A percentile compares a stretch with the other conserved stretches of the same genome.
Conservation (phyloP, 805 yeast species). For the Yarrowia sp. region DNA sequence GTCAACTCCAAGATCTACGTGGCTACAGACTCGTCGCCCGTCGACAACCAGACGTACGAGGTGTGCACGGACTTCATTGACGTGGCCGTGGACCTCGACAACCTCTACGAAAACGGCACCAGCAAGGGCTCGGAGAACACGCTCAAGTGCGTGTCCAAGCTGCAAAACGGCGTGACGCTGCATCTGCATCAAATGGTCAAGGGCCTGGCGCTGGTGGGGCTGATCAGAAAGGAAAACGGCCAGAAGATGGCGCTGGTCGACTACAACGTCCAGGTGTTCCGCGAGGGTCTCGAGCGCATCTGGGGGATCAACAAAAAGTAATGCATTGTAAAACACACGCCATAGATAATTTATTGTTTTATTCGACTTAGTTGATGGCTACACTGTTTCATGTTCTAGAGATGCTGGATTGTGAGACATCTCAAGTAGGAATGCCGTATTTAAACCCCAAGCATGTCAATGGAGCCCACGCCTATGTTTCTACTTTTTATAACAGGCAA, state of each 20-base stretch:
- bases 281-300: constrained; percentile 59
- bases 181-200: constrained; percentile 89
- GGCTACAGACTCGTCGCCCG: constrained; percentile 94
- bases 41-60: constrained; percentile 91
- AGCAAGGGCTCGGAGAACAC: constrained; percentile 35
- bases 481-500: too few relatives aligned
- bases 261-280: constrained; percentile 80
- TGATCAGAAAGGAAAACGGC: constrained; percentile 65
- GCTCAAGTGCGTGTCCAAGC: constrained; percentile 66
- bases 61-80: constrained; percentile 97
- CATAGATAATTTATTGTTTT: too few relatives aligned
- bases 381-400: too few relatives aligned
- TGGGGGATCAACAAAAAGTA: constrained; percentile 27
- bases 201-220: constrained; percentile 86
- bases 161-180: constrained; percentile 80
- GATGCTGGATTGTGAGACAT: too few relatives aligned
- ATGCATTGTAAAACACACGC: too few relatives aligned
- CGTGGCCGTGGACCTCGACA: constrained; percentile 81
- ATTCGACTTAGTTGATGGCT: too few relatives aligned
- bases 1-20: constrained; percentile 89
- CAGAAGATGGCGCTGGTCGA: constrained; percentile 67
- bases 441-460: too few relatives aligned
- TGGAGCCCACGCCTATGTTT: too few relatives aligned
- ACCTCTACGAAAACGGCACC: constrained; percentile 36
- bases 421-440: too few relatives aligned